A percentile compares a stretch with the other conserved stretches of the same genome.
Conservation (phyloP, 345 rosid genomes). For the Odontarrhena argentea region DNA sequence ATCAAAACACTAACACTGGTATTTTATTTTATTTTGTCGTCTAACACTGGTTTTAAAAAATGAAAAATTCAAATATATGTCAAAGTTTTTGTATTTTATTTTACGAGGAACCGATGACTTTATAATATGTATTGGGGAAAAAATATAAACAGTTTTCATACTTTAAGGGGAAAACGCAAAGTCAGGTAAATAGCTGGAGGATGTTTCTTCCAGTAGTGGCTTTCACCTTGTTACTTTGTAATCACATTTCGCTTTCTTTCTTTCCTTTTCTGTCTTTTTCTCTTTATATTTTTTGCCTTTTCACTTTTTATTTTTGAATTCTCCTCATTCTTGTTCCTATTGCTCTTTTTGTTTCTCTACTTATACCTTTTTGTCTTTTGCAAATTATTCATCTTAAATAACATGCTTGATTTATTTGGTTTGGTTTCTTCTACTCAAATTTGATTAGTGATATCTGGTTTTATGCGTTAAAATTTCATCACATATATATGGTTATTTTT, state of each 20-base stretch:
- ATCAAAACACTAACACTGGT: too few species aligned
- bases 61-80: not conserved
- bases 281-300: constrained; percentile 28
- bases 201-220: constrained; percentile 21
- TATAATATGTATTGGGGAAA: constrained; percentile 12
- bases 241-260: constrained; percentile 56
- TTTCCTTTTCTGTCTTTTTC: constrained; percentile 23
- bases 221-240: constrained; percentile 35
- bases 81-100: not conserved
- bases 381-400: constrained; percentile 13
- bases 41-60: not conserved
- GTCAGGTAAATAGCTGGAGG: constrained; percentile 26
- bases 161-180: constrained; percentile 36
- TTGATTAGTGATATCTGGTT: too few species aligned
- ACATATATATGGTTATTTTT: too few species aligned
- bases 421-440: too few species aligned
- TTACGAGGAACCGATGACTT: constrained; percentile 12
- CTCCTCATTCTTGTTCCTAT: constrained; percentile 43
- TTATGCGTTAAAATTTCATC: too few species aligned
- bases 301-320: constrained; percentile 17
- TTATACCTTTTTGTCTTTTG: constrained; percentile 8
- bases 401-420: not conserved
- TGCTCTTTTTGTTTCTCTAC: constrained; percentile 50
- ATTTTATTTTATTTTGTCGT: too few species aligned
- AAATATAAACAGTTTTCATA: constrained; percentile 13